phyloP scores from a whole-genome alignment of 257 asterid genomes.

The Salvia rosmarinus region DNA sequence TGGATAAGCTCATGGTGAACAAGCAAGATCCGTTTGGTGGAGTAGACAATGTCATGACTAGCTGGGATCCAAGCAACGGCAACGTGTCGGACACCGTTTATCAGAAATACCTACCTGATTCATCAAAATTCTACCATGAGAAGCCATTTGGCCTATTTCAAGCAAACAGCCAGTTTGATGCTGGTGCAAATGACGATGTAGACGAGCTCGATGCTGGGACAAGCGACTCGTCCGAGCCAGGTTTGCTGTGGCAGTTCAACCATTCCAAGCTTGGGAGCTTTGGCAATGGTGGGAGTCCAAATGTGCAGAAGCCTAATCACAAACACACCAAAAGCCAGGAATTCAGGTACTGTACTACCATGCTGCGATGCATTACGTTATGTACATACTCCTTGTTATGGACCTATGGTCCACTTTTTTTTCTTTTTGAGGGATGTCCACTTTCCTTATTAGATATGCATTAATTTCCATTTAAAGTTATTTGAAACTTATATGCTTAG shows the following conservation, averaged over 20 bases:
- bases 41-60: constrained; percentile 36
- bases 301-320: constrained; percentile 51
- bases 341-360: constrained; percentile 49
- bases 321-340: constrained; percentile 66
- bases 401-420: too few relatives aligned
- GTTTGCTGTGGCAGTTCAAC: constrained; percentile 82
- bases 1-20: constrained; percentile 94
- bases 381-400: not conserved
- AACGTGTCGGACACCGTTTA: constrained; percentile 47
- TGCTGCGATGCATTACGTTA: not conserved
- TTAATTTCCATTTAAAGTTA: too few relatives aligned
- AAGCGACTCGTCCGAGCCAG: constrained; percentile 89
- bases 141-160: constrained; percentile 49
- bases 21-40: constrained; percentile 51
- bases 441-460: not conserved
- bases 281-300: constrained; percentile 53
- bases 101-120: constrained; percentile 59
- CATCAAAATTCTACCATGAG: constrained; percentile 52
- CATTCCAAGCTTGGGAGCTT: constrained; percentile 61
- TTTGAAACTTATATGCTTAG: too few relatives aligned
- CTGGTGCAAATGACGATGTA: constrained; percentile 55
- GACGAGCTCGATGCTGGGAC: constrained; percentile 85
- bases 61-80: constrained; percentile 60
- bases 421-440: too few relatives aligned
- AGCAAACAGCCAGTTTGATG: constrained; percentile 54